Base-by-base conservation (phyloP, 2,329 filamentous ascomycete genomes). In the Aspergillus japonicus region DNA sequence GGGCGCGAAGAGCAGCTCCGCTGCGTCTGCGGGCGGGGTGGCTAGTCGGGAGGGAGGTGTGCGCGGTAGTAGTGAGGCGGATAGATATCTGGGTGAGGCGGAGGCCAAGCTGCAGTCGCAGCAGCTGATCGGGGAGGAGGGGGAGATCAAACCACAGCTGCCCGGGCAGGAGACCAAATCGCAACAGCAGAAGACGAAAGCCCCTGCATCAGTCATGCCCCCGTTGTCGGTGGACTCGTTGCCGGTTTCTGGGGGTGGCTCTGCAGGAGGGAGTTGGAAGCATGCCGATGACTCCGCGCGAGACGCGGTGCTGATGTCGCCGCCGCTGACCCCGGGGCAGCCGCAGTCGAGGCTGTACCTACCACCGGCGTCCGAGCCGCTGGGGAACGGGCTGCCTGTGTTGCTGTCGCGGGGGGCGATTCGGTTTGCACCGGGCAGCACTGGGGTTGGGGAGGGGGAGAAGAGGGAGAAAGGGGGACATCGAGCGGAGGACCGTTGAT, bases 401-500 rank as follows among this genome's bases (percentile, higher is more conserved):
- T 83, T 84, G 60, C 80, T 78, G 19, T 75, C 82, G 0, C 78
- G 66, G 47, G 75, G 76, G 4, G 69, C 72, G 4, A 81, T 81
- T 59, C 77, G 75, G 5, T 81, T 81, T 69, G 74, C 73, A 2
- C 49, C 66, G 47, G 51, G 11, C 11, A 33, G 29, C 7, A n/a
- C 23, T 11, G 48, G 19, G 11, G 10, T 14, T 23, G 23, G 23
- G 23, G 23, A 2, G 23, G 23, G 23, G 48, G 26, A 26, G 6
- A 26, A 50, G 4, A 4, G 10, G 16, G 11, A 26, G 12, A n/a
- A 24, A 12, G n/a, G 12, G 31, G 21, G 42, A 47, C n/a, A 24
- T 23, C 14, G 19, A 19, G 16, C 14, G 39, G 39, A n/a, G 16
- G 39, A n/a, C 6, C 14, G 16, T 6, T n/a, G 39, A 42, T 4